A percentile compares a stretch with the other conserved stretches of the same genome.
Evolutionary conservation across 2,329 filamentous ascomycete genomes (phyloP).

Genomic region (Aureobasidium sp.): DNA sequence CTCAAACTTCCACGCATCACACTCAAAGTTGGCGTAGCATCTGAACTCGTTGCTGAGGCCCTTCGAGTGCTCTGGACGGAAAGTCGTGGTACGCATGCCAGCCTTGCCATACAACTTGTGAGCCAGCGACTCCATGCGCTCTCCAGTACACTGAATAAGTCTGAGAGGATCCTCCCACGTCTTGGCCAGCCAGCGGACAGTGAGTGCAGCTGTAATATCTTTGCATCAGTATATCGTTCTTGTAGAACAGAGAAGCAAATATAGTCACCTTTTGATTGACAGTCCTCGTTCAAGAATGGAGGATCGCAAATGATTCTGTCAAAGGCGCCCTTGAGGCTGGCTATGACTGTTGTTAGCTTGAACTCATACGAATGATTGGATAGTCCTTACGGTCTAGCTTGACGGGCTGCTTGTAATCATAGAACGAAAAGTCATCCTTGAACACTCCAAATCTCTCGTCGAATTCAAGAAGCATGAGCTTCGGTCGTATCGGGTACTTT

Average conservation of each 20-base stretch:
- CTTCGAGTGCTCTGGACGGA: conserved; percentile 61
- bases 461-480: conserved; percentile 63
- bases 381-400: conserved; percentile 50
- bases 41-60: conserved; percentile 75
- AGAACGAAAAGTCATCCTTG: conserved; percentile 66
- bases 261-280: conserved; percentile 63
- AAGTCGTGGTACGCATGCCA: conserved; percentile 59
- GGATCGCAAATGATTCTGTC: conserved; percentile 70
- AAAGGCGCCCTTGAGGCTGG: conserved; percentile 54
- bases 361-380: neutral
- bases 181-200: conserved; percentile 64
- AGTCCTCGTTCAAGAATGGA: conserved; percentile 72
- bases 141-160: conserved; percentile 68
- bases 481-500: conserved; percentile 41
- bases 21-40: conserved; percentile 73
- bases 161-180: conserved; percentile 32
- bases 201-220: conserved; percentile 55
- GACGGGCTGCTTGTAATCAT: conserved; percentile 65
- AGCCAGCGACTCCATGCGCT: conserved; percentile 63
- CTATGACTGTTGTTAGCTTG: conserved; percentile 25
- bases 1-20: conserved; percentile 37
- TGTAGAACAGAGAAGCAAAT: conserved; percentile 11
- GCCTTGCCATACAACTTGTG: conserved; percentile 59
- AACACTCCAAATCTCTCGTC: conserved; percentile 69
- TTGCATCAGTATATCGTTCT: neutral